Conservation (phyloP, 768 basidiomycete species). For the Fomitopsis pulvina region DNA sequence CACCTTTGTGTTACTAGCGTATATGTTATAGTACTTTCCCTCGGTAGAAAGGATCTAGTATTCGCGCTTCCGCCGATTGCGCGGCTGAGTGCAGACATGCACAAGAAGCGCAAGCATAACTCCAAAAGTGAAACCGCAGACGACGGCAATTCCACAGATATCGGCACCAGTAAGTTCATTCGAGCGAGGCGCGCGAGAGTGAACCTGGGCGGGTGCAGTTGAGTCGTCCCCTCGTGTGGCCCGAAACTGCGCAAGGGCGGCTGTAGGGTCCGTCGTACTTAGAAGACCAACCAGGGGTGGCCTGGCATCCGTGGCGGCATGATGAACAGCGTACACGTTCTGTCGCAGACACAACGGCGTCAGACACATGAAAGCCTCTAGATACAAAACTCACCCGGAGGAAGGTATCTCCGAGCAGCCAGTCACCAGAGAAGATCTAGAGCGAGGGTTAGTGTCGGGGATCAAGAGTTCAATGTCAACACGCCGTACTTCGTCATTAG, state of each 20-base stretch:
- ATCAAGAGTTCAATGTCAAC: background rate
- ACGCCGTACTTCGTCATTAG: constrained; percentile 38
- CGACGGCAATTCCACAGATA: constrained; percentile 22
- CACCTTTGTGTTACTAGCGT: constrained; percentile 5
- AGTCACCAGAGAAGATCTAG: constrained; percentile 50
- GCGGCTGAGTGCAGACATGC: background rate
- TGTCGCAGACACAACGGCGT: constrained; percentile 16
- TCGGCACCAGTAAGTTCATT: constrained; percentile 13
- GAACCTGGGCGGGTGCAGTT: constrained; percentile 18
- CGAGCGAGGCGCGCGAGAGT: constrained; percentile 6
- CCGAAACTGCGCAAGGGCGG: constrained; percentile 34
- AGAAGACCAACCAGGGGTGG: constrained; percentile 41
- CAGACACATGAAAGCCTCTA: constrained; percentile 3
- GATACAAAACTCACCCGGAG: constrained; percentile 35
- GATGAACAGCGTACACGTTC: constrained; percentile 52
- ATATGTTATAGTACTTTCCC: too few species aligned
- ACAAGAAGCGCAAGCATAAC: constrained; percentile 14
- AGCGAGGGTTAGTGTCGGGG: constrained; percentile 4
- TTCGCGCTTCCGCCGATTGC: background rate
- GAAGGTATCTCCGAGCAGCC: constrained; percentile 55
- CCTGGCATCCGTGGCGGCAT: constrained; percentile 30
- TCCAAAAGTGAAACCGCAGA: constrained; percentile 33
- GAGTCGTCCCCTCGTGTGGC: constrained; percentile 36
- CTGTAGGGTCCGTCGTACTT: constrained; percentile 33
- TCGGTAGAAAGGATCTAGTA: background rate